Evolutionary conservation across 257 asterid species (phyloP).

Genomic region (Solanum gracilifrons): DNA sequence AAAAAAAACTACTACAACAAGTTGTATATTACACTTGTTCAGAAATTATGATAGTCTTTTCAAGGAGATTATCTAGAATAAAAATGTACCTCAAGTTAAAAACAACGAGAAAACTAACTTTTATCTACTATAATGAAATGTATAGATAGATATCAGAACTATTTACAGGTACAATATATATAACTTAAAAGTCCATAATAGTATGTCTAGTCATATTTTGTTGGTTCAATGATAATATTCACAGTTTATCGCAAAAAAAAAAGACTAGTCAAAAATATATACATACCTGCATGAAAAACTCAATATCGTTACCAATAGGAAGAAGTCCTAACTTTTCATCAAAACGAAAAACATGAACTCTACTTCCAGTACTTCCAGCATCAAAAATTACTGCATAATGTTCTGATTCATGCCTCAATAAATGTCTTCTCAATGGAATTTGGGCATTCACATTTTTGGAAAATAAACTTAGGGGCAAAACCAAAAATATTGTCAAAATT

Average conservation of each 20-base stretch:
- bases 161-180: too few relatives aligned
- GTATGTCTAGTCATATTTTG: too few relatives aligned
- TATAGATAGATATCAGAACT: too few relatives aligned
- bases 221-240: background rate
- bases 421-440: conserved; percentile 14
- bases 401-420: conserved; percentile 23
- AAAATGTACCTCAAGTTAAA: too few relatives aligned
- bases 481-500: conserved; percentile 27
- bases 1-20: background rate
- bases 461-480: conserved; percentile 34
- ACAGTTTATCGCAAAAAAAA: background rate
- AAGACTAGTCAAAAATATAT: too few relatives aligned
- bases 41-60: too few relatives aligned
- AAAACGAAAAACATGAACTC: conserved; percentile 78
- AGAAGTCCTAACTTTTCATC: conserved; percentile 50
- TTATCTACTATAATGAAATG: too few relatives aligned
- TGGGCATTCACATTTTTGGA: conserved; percentile 8
- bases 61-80: too few relatives aligned
- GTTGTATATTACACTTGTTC: background rate
- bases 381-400: conserved; percentile 71
- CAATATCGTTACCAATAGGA: conserved; percentile 55
- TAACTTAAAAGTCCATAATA: background rate
- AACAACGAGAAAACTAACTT: too few relatives aligned
- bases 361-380: conserved; percentile 79
- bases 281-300: conserved; percentile 27